Percentiles rank a stretch among this genome's conserved stretches.
Conservation (phyloP, 78 protist genomes). For the Dictyostelium firmibasis region DNA sequence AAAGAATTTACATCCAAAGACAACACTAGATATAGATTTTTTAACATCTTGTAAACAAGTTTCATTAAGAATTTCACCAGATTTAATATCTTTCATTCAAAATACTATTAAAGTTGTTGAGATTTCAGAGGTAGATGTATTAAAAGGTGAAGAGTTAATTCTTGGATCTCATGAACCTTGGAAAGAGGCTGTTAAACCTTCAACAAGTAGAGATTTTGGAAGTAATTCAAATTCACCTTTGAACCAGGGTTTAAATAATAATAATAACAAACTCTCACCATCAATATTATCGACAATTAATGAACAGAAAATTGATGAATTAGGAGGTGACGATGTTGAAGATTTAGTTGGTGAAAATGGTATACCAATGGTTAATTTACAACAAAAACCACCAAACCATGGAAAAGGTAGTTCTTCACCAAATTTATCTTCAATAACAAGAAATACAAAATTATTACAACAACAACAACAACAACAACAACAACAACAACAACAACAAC, state of each 20-base stretch:
- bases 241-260: neutral
- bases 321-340: neutral
- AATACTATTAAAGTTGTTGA: constrained; percentile 10
- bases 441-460: neutral
- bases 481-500: neutral
- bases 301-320: neutral
- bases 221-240: neutral
- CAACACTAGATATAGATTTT: constrained; percentile 40
- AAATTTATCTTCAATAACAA: neutral
- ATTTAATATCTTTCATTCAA: constrained; percentile 33
- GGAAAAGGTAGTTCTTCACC: constrained; percentile 17
- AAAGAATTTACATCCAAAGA: neutral
- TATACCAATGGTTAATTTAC: constrained; percentile 1
- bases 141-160: constrained; percentile 54
- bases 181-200: constrained; percentile 74
- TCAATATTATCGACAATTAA: neutral
- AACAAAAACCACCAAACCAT: neutral
- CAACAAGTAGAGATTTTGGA: neutral
- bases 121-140: constrained; percentile 28
- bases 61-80: constrained; percentile 48
- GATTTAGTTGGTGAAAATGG: neutral
- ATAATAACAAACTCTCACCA: neutral
- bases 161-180: constrained; percentile 52
- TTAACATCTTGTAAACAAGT: constrained; percentile 45
- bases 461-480: constrained; percentile 16